A percentile compares a stretch with the other conserved stretches of the same genome.
Evolutionary conservation across 345 rosid species (phyloP).

Genomic region (Clausena lansium): DNA sequence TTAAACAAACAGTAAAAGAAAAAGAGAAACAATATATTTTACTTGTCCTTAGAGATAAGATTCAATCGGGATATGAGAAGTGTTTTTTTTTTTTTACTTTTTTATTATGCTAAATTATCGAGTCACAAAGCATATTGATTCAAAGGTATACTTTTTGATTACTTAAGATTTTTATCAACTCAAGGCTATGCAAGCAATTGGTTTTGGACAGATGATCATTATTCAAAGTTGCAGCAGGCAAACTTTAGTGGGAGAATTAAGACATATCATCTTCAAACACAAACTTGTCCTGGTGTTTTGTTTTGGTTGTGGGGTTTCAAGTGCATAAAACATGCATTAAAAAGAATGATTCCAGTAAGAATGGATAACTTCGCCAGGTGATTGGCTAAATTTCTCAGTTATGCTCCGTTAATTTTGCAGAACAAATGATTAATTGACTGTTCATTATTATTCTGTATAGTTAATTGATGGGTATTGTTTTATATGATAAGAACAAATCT

Average conservation of each 20-base stretch:
- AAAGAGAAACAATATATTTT: neutral
- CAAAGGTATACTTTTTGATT: too few species aligned
- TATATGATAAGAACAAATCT: too few species aligned
- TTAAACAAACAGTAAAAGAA: neutral
- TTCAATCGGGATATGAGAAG: neutral
- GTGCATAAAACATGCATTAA: neutral
- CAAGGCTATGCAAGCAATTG: neutral
- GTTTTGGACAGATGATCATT: neutral
- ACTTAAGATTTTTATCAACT: too few species aligned
- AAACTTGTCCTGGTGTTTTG: slow-evolving; percentile 21
- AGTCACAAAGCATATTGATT: neutral
- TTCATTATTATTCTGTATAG: too few species aligned
- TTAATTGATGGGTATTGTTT: too few species aligned
- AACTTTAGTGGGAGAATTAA: slow-evolving; percentile 16
- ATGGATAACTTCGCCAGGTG: neutral
- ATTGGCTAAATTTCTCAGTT: neutral
- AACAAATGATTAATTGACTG: slow-evolving; percentile 3
- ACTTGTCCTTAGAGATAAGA: neutral
- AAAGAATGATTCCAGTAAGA: slow-evolving; percentile 5
- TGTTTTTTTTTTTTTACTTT: too few species aligned
- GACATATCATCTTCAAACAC: neutral
- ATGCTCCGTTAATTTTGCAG: slow-evolving; percentile 1
- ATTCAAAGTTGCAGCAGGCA: slow-evolving; percentile 16
- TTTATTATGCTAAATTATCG: neutral
- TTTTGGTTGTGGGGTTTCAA: slow-evolving; percentile 18